These are phyloP conservation scores for Garcia nutans DNA, from an alignment of 345 rosid species.

Conservation along the genomic window DNA sequence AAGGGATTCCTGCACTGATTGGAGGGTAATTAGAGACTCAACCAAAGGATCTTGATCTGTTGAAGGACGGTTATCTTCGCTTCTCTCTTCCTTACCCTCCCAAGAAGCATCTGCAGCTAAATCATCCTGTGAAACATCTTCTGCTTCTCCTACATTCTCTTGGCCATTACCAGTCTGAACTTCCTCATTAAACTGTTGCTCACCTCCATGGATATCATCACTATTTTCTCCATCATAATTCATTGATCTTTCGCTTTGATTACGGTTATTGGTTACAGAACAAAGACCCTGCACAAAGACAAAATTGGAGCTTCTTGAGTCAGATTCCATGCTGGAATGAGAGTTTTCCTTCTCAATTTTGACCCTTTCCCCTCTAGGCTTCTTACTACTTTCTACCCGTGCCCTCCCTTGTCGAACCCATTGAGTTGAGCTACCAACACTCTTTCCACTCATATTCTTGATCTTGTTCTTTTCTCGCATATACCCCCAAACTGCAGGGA, in stretches of 20 bases:
- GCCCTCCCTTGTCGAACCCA: constrained; percentile 50
- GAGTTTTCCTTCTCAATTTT: constrained; percentile 75
- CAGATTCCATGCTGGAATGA: constrained; percentile 83
- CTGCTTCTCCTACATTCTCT: constrained; percentile 41
- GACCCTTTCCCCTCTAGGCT: constrained; percentile 78
- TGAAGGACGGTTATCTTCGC: constrained; percentile 37
- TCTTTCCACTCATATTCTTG: constrained; percentile 50
- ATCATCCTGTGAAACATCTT: constrained; percentile 42
- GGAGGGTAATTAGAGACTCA: constrained; percentile 50
- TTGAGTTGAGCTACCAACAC: constrained; percentile 40
- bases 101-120: constrained; percentile 45
- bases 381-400: constrained; percentile 56
- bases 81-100: constrained; percentile 43
- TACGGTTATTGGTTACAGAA: constrained; percentile 52
- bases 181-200: constrained; percentile 39
- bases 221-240: constrained; percentile 55
- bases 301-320: constrained; percentile 84
- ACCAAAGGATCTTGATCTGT: constrained; percentile 52
- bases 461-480: constrained; percentile 41
- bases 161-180: constrained; percentile 40
- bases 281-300: constrained; percentile 65
- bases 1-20: constrained; percentile 62
- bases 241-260: constrained; percentile 42
- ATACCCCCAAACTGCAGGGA: constrained; percentile 37
- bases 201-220: constrained; percentile 44